Percentiles rank a stretch among this genome's conserved stretches.
Conservation (phyloP, 208 protist species). For the Leishmania major region DNA sequence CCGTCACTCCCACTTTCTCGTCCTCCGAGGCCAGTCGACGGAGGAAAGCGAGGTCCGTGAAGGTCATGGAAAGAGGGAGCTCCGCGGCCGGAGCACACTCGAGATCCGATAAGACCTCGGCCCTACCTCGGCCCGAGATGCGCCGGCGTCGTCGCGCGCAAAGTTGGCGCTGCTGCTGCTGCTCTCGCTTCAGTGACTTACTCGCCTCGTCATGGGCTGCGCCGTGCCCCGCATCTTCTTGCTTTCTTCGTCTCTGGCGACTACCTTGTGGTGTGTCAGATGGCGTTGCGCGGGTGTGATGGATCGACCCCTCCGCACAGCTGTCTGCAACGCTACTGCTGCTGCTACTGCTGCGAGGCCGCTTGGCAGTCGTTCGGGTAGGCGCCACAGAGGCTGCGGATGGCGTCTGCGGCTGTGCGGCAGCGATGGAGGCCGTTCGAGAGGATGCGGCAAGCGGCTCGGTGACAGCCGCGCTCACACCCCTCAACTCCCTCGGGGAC, state of each 20-base stretch:
- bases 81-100: neutral
- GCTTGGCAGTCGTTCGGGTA: neutral
- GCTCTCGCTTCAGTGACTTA: neutral
- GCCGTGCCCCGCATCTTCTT: neutral
- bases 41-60: slow-evolving; percentile 32
- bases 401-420: neutral
- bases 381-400: neutral
- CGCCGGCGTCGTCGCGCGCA: neutral
- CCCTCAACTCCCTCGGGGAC: neutral
- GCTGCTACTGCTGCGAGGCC: slow-evolving; percentile 4
- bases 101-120: neutral
- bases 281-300: neutral
- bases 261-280: neutral
- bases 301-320: neutral
- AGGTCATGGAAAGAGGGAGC: slow-evolving; percentile 20
- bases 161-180: neutral
- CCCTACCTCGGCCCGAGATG: neutral
- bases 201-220: neutral
- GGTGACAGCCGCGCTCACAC: neutral
- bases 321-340: neutral
- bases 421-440: neutral
- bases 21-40: slow-evolving; percentile 6
- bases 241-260: neutral
- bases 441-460: neutral
- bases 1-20: neutral